Evolutionary conservation across 176 grass and related monocot species (phyloP), one percentile per base, ranked within the genome.

Genomic region (Secale cereale): DNA sequence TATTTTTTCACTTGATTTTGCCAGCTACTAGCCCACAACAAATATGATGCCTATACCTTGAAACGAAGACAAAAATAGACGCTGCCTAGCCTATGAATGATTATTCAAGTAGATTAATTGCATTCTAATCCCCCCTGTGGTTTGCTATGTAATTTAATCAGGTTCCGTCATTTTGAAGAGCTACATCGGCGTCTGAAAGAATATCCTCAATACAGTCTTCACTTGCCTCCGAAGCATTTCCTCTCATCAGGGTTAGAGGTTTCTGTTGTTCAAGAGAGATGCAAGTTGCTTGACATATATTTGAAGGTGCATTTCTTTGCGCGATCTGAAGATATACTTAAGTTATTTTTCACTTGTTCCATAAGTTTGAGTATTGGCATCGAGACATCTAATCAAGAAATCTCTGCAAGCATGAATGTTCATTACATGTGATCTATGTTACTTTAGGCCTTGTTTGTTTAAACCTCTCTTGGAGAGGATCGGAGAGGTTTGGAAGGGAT

Each of bases 91-190:
- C 15, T 75, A 50, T 50, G 41, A 74, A 75, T 79, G 26, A 61
- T 87, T 84, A 39, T 90, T 87, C 23, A 54, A 75, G 36, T 41
- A 13, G 64, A 40, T 1, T 52, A 76, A 11, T 16, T 84, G 10
- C 25, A 70, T 74, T 63, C 26, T 61, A 81, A 71, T n/a, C 41
- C 19, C 68, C 35, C 23, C n/a, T 67, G 31, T 85, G 69, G 36
- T 36, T 76, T 54, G 12, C 4, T 87, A 7, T 64, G 77, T 60
- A 61, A 48, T 88, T 85, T 85, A 52, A 69, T 86, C 82, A 99
- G 97, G 85, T 99, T 97, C 81, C 93, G 97, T 65, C 97, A 99
- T 91, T 99, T 99, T 57, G 97, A 99, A 88, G 97, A 99, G 82
- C 86, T 99, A 48, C 97, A 99, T 97, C 86, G 93, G 41, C 93